Conservation (phyloP, 208 protist species). For the Leishmania tropica region DNA sequence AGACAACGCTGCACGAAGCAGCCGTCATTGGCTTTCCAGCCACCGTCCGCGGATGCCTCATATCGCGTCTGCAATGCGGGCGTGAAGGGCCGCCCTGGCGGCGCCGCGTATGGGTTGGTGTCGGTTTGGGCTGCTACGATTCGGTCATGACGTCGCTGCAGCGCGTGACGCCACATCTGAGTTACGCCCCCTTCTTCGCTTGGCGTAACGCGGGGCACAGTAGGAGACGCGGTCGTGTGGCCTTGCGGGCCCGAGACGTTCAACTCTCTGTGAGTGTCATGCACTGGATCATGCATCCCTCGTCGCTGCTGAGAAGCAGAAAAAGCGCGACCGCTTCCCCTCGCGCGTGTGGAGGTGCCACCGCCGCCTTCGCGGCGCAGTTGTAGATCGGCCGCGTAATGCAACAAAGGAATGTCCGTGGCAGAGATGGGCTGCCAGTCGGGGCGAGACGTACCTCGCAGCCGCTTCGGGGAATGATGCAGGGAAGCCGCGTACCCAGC, state of each 20-base stretch:
- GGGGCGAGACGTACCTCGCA: slow-evolving; percentile 21
- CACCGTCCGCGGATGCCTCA: neutral
- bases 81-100: neutral
- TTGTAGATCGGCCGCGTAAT: slow-evolving; percentile 56
- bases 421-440: slow-evolving; percentile 64
- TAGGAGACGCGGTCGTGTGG: neutral
- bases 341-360: slow-evolving; percentile 5
- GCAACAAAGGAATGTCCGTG: slow-evolving; percentile 52
- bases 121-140: neutral
- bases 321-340: neutral
- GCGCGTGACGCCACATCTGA: slow-evolving; percentile 51
- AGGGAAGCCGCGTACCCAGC: neutral
- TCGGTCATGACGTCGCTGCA: slow-evolving; percentile 9
- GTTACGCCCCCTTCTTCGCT: slow-evolving; percentile 57
- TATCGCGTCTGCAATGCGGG: neutral
- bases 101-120: neutral
- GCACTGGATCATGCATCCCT: neutral
- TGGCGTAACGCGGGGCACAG: slow-evolving; percentile 23
- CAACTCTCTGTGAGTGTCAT: neutral
- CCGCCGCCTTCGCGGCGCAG: slow-evolving; percentile 23
- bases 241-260: neutral
- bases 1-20: neutral
- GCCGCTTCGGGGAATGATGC: slow-evolving; percentile 1
- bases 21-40: neutral
- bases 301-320: neutral